Evolutionary conservation across 2,329 filamentous ascomycete species (phyloP), one percentile per base, ranked within the genome.

Genomic region (Chaetomium strumarium): DNA sequence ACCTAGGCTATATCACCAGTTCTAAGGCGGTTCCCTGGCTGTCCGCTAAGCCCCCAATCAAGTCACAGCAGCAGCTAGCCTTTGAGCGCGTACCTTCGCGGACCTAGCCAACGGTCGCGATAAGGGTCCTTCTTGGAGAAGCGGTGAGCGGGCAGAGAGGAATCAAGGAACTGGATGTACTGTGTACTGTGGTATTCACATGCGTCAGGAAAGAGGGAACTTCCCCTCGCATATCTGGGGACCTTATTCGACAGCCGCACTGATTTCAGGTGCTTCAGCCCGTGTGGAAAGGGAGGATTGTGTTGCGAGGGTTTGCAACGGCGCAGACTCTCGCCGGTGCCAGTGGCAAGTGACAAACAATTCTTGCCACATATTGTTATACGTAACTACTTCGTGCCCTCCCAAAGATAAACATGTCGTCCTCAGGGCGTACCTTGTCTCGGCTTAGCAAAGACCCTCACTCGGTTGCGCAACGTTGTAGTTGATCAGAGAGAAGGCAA

Each of bases 11-110:
- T 58, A 58, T 46, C 39, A 51, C 38, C 47, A 47, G 51, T 52
- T 51, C 49, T 58, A 60, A 59, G 55, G 48, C 48, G n/a, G 34
- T 31, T 46, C 53, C 51, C 49, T 52, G 40, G 40, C 24, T 42
- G 43, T 29, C 36, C 46, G 45, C 30, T 58, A 58, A 58, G 49
- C 46, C 53, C 31, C n/a, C 5, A 55, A 50, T n/a, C 42, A 36
- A 48, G 34, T 39, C 39, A 24, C 24, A 24, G 24, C 24, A 24
- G 24, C n/a, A n/a, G 7, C 24, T 24, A 7, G 24, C n/a, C n/a
- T n/a, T n/a, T n/a, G 24, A 24, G 24, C 24, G 24, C 24, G 24
- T 24, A 7, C 24, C 24, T 24, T 24, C 24, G 24, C 24, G 24
- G 4, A 24, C 24, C 24, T 24, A 24, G 24, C 24, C 24, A 24